Conservation (phyloP, 2,329 filamentous ascomycete genomes). For the Beauveria varroae region DNA sequence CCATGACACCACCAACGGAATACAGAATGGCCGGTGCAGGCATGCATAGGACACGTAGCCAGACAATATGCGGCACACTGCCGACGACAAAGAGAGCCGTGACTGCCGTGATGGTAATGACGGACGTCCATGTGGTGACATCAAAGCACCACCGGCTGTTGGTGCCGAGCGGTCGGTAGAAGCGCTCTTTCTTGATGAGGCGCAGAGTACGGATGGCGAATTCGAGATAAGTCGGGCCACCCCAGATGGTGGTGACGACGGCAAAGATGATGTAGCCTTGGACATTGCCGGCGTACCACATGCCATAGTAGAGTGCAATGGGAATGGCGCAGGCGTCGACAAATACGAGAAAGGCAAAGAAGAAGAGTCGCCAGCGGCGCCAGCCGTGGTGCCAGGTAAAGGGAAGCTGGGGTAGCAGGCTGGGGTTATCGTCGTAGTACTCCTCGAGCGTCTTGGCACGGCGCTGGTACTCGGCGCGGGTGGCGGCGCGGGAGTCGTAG, state of each 20-base stretch:
- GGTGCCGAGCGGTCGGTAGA: slow-evolving; percentile 42
- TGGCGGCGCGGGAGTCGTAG: slow-evolving; percentile 33
- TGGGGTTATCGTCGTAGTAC: slow-evolving; percentile 32
- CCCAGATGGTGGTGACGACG: slow-evolving; percentile 47
- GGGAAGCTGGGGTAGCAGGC: slow-evolving; percentile 31
- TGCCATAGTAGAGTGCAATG: slow-evolving; percentile 44
- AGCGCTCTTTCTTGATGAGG: slow-evolving; percentile 39
- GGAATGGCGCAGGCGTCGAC: slow-evolving; percentile 37
- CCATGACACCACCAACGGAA: slow-evolving; percentile 34
- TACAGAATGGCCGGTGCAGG: slow-evolving; percentile 44
- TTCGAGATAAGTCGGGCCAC: slow-evolving; percentile 46
- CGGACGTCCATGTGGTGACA: slow-evolving; percentile 38
- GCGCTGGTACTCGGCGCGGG: slow-evolving; percentile 26
- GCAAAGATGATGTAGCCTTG: slow-evolving; percentile 40
- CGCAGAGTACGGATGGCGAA: slow-evolving; percentile 42
- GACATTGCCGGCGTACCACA: slow-evolving; percentile 33
- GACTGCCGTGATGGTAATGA: slow-evolving; percentile 40
- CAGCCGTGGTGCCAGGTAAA: slow-evolving; percentile 35
- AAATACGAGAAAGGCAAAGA: slow-evolving; percentile 41
- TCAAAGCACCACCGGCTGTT: slow-evolving; percentile 42
- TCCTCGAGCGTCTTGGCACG: slow-evolving; percentile 29
- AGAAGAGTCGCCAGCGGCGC: slow-evolving; percentile 35
- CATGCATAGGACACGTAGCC: slow-evolving; percentile 43
- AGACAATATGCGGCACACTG: slow-evolving; percentile 41
- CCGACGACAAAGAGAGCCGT: slow-evolving; percentile 43